Conservation (phyloP, 352 stramenopile genomes). For the Globisporangium solare region DNA sequence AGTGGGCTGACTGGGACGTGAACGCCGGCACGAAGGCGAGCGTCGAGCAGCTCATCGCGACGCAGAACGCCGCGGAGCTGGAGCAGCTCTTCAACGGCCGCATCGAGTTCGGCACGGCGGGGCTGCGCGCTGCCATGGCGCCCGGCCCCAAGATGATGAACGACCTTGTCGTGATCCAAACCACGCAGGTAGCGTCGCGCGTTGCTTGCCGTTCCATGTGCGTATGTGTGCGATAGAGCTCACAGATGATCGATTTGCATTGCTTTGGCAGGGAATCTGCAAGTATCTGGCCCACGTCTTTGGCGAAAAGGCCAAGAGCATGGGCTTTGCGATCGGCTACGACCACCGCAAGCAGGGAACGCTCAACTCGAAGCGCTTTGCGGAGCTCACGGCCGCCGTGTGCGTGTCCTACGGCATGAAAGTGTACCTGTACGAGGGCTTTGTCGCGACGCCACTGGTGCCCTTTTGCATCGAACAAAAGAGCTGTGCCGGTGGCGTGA, state of each 20-base stretch:
- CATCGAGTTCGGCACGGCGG: conserved; percentile 91
- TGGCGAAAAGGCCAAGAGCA: conserved; percentile 62
- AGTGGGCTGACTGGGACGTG: conserved; percentile 87
- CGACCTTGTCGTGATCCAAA: conserved; percentile 91
- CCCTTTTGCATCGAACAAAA: conserved; percentile 82
- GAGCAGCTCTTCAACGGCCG: conserved; percentile 74
- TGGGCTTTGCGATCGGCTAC: conserved; percentile 88
- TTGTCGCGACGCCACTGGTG: conserved; percentile 96
- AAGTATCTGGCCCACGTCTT: conserved; percentile 78
- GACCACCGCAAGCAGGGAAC: conserved; percentile 80
- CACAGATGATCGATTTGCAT: neutral
- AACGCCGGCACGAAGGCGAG: conserved; percentile 65
- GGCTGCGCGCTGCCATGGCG: conserved; percentile 87
- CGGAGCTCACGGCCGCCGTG: conserved; percentile 77
- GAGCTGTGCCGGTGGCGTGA: conserved; percentile 81
- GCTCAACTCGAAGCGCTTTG: conserved; percentile 88
- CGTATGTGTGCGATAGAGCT: neutral
- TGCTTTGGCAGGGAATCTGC: conserved; percentile 65
- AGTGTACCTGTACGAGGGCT: conserved; percentile 88
- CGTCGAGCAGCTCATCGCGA: conserved; percentile 62
- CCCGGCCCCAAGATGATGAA: conserved; percentile 89
- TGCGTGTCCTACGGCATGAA: conserved; percentile 79
- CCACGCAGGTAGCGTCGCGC: conserved; percentile 41
- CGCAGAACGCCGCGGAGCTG: conserved; percentile 45
- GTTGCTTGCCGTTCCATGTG: conserved; percentile 5